Evolutionary conservation across 805 yeast species (phyloP).

Genomic region (Sugiyamaella floridensis): DNA sequence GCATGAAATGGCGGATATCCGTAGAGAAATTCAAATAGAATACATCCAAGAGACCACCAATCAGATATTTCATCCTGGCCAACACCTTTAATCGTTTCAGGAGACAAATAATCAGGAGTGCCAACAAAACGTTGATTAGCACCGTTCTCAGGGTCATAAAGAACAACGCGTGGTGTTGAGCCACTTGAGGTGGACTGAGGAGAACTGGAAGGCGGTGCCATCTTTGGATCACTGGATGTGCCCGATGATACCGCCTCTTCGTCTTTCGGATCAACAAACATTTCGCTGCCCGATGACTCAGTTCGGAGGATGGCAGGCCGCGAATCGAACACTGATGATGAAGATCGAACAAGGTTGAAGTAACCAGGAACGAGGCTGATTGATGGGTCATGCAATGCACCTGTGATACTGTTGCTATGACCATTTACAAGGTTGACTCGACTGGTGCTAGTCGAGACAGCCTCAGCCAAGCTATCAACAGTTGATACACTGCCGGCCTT

Average conservation of each 20-base stretch:
- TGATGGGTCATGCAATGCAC: conserved; percentile 21
- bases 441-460: background rate
- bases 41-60: conserved; percentile 99
- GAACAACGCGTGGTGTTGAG: conserved; percentile 17
- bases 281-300: conserved; percentile 14
- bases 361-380: conserved; percentile 27
- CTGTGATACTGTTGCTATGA: conserved; percentile 4
- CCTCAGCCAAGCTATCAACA: background rate
- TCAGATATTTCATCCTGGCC: conserved; percentile 83
- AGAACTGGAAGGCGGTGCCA: background rate
- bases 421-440: background rate
- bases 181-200: conserved; percentile 2
- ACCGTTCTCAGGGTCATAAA: conserved; percentile 65
- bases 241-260: conserved; percentile 34
- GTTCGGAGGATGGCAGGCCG: background rate
- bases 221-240: conserved; percentile 18
- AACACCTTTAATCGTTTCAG: conserved; percentile 83
- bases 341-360: conserved; percentile 14
- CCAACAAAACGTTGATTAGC: conserved; percentile 75
- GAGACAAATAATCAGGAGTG: conserved; percentile 96
- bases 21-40: conserved; percentile 80
- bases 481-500: conserved; percentile 2
- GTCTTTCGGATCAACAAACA: conserved; percentile 21
- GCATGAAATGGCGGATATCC: conserved; percentile 97
- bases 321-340: conserved; percentile 6